phyloP scores from a whole-genome alignment of 1,284 basidiomycete genomes.

The Gymnopus androsaceus region DNA sequence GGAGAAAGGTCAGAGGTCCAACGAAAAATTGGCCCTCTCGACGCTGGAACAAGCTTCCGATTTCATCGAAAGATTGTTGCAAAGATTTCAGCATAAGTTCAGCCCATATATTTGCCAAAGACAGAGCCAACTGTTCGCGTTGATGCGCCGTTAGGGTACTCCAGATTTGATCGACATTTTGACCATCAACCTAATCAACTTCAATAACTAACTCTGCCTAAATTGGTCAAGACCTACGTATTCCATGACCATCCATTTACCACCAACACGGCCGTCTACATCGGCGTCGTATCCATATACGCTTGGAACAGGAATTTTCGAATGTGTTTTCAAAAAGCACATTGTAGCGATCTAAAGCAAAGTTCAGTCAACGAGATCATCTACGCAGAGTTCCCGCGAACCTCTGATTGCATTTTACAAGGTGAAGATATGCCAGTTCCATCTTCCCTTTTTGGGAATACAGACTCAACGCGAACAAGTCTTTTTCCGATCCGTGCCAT shows the following conservation, averaged over 20 bases:
- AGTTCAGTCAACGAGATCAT: neutral
- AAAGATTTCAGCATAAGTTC: constrained; percentile 17
- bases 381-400: neutral
- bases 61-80: constrained; percentile 15
- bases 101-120: constrained; percentile 18
- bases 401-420: constrained; percentile 10
- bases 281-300: constrained; percentile 10
- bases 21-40: constrained; percentile 10
- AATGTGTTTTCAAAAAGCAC: constrained; percentile 7
- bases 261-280: constrained; percentile 7
- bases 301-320: constrained; percentile 7
- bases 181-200: constrained; percentile 5
- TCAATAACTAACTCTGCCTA: neutral
- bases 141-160: neutral
- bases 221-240: constrained; percentile 7
- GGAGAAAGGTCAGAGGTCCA: constrained; percentile 19
- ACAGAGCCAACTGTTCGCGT: constrained; percentile 1
- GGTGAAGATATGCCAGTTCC: constrained; percentile 1
- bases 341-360: constrained; percentile 11
- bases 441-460: neutral
- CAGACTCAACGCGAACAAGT: constrained; percentile 6
- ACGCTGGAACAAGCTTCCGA: constrained; percentile 20
- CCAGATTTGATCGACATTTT: constrained; percentile 1
- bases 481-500: constrained; percentile 7
- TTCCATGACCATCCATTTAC: constrained; percentile 13